Conservation (phyloP, 2,329 filamentous ascomycete genomes). For the Beauveria australis region DNA sequence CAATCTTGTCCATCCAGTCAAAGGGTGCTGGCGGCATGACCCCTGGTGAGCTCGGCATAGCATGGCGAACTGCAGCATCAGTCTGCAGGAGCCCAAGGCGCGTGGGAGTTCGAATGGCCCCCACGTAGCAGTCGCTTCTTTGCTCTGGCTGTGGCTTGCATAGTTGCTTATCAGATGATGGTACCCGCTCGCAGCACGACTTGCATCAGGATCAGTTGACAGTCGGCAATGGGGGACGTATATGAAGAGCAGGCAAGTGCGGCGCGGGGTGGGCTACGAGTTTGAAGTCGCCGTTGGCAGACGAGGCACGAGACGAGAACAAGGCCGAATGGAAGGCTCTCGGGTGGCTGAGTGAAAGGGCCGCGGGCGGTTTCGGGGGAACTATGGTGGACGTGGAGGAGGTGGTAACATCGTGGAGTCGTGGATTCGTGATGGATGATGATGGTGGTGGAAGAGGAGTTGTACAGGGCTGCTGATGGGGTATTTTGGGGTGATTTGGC, state of each 20-base stretch:
- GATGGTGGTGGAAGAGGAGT: too few species aligned
- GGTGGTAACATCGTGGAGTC: not conserved
- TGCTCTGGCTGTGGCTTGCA: not conserved
- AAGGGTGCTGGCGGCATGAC: too few species aligned
- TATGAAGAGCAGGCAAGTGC: too few species aligned
- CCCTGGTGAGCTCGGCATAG: not conserved
- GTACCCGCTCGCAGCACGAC: not conserved
- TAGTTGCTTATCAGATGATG: constrained; percentile 7
- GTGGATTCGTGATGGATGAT: too few species aligned
- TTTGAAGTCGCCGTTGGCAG: not conserved
- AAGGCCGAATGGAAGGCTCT: constrained; percentile 3
- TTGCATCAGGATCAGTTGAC: not conserved
- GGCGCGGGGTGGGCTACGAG: not conserved
- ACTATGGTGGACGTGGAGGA: not conserved
- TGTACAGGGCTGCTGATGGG: too few species aligned
- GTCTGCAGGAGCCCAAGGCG: too few species aligned
- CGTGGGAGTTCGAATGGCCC: too few species aligned
- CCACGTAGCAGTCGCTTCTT: too few species aligned
- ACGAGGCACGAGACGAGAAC: not conserved
- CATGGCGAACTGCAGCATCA: too few species aligned
- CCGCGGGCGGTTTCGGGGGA: too few species aligned
- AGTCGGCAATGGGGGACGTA: too few species aligned
- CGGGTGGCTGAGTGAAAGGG: not conserved
- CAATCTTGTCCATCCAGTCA: not conserved
- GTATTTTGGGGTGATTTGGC: too few species aligned